These are phyloP conservation scores for Xerocomus spinulosus DNA, from an alignment of 768 basidiomycete species.

Conservation along the genomic window DNA sequence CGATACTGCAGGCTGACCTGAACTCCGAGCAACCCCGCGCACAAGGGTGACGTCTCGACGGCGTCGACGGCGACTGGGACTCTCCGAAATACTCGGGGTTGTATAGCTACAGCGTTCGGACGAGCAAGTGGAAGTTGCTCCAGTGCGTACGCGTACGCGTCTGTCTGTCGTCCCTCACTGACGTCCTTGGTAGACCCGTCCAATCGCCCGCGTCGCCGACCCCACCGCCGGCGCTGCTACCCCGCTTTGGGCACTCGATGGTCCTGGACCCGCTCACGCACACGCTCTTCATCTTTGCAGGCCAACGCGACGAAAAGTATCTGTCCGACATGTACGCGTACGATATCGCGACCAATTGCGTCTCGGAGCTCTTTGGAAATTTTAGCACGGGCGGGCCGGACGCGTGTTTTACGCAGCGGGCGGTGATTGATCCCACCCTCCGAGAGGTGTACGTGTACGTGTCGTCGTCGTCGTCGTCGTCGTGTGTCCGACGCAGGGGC, in stretches of 20 bases:
- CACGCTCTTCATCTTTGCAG: slow-evolving; percentile 69
- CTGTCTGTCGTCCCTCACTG: not conserved
- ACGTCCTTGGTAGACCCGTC: slow-evolving; percentile 20
- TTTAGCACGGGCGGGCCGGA: slow-evolving; percentile 65
- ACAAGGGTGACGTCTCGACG: no score
- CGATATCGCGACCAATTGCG: slow-evolving; percentile 53
- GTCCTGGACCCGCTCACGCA: slow-evolving; percentile 58
- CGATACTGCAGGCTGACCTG: no score
- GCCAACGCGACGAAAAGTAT: slow-evolving; percentile 62
- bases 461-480: not conserved
- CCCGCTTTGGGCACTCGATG: slow-evolving; percentile 80
- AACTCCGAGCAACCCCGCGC: no score
- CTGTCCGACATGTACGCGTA: slow-evolving; percentile 76
- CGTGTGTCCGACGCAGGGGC: no score
- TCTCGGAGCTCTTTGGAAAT: slow-evolving; percentile 59
- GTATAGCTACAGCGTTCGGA: slow-evolving; percentile 65
- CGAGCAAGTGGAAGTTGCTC: slow-evolving; percentile 62
- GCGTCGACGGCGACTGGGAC: slow-evolving; percentile 60
- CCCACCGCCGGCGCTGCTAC: slow-evolving; percentile 44
- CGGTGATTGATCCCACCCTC: slow-evolving; percentile 57
- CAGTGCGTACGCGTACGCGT: slow-evolving; percentile 47
- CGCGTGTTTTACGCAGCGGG: slow-evolving; percentile 69
- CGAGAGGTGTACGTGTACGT: slow-evolving; percentile 73
- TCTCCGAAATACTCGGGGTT: slow-evolving; percentile 61
- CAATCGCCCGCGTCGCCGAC: slow-evolving; percentile 11